A percentile compares a stretch with the other conserved stretches of the same genome.
Conservation (phyloP, 2,329 filamentous ascomycete genomes). For the Botrytis cinerea region DNA sequence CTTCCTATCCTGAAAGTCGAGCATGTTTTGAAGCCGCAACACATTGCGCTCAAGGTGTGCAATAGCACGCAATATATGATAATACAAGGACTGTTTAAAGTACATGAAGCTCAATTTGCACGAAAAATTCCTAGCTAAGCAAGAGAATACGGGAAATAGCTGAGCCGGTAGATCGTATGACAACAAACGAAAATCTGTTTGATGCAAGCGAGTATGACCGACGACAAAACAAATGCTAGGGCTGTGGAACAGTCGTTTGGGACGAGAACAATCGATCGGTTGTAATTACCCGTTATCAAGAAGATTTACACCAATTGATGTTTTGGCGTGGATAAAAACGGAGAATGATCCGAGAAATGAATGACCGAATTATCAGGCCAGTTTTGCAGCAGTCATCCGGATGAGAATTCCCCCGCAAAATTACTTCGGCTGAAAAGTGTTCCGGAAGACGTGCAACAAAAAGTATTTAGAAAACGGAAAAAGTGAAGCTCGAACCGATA, state of each 20-base stretch:
- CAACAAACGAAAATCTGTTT: neutral
- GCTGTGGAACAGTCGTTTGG: neutral
- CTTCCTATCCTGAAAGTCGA: neutral
- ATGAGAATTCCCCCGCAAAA: conserved; percentile 21
- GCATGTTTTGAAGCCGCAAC: neutral
- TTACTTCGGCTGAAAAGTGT: conserved; percentile 23
- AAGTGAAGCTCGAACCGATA: neutral
- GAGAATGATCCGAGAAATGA: neutral
- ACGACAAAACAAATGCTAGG: neutral
- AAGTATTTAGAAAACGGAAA: neutral
- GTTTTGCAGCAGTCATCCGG: conserved; percentile 20
- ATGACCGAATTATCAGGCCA: conserved; percentile 5
- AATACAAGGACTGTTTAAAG: neutral
- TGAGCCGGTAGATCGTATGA: neutral
- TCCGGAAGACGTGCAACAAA: conserved; percentile 25
- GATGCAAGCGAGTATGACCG: neutral
- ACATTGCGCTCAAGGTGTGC: neutral
- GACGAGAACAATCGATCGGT: neutral
- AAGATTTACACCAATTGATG: neutral
- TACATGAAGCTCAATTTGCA: neutral
- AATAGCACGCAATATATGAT: neutral
- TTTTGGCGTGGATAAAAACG: conserved; percentile 5
- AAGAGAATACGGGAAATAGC: conserved; percentile 4
- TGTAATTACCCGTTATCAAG: neutral
- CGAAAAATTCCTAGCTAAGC: neutral